Evolutionary conservation across 495 filamentous ascomycete genomes (phyloP).

Genomic region (Trypethelium eluteriae): DNA sequence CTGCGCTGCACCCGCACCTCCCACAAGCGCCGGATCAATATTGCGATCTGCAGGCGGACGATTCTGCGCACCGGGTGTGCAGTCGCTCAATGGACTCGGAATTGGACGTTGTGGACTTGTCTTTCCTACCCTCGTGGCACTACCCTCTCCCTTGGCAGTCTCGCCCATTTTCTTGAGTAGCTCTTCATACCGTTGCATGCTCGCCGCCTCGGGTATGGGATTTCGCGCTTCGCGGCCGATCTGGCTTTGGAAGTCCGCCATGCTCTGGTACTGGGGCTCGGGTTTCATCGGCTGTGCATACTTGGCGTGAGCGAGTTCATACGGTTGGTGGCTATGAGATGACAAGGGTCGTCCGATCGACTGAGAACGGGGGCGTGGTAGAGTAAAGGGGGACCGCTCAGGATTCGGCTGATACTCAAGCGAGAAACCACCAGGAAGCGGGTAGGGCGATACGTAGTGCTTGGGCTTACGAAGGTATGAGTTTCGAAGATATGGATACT

Average conservation of each 20-base stretch:
- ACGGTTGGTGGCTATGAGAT: constrained; percentile 3
- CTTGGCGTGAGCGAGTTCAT: constrained; percentile 9
- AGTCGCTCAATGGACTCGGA: constrained; percentile 7
- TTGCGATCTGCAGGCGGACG: not conserved
- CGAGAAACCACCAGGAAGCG: constrained; percentile 28
- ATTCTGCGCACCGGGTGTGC: not conserved
- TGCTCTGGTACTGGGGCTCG: constrained; percentile 6
- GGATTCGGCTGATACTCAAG: constrained; percentile 26
- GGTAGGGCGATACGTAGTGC: constrained; percentile 34
- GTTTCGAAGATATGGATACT: constrained; percentile 37
- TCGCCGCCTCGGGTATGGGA: not conserved
- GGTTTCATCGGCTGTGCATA: constrained; percentile 5
- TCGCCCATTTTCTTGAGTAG: constrained; percentile 11
- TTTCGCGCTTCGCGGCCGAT: constrained; percentile 7
- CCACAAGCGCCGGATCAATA: constrained; percentile 7
- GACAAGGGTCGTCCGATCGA: not conserved
- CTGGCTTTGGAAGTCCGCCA: constrained; percentile 4
- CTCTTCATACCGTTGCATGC: constrained; percentile 8
- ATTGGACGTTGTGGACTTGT: not conserved
- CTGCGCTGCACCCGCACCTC: not conserved
- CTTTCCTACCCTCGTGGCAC: not conserved
- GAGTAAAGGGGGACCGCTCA: not conserved
- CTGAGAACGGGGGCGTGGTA: not conserved
- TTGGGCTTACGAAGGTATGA: constrained; percentile 30
- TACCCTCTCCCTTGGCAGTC: not conserved